A percentile compares a stretch with the other conserved stretches of the same genome.
Conservation (phyloP, 345 rosid genomes). For the Brassica cretica region DNA sequence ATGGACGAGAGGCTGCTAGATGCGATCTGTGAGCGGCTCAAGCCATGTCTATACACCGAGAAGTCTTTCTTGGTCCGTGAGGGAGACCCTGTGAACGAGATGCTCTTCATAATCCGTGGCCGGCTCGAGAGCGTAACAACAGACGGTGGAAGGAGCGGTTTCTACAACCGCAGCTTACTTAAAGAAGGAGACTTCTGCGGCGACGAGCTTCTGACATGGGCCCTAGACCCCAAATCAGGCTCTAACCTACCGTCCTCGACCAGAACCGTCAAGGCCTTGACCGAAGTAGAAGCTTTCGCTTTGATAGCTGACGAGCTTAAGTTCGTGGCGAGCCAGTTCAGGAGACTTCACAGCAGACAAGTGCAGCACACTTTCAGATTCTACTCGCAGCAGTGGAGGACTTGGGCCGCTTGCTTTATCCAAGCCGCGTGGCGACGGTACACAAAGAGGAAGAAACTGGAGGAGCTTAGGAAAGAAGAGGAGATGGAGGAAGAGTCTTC, state of each 20-base stretch:
- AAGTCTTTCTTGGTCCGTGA: conserved; percentile 85
- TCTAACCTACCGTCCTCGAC: conserved; percentile 88
- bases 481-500: conserved; percentile 48
- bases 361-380: conserved; percentile 97
- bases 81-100: conserved; percentile 95
- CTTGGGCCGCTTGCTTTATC: conserved; percentile 97
- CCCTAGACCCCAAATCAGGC: conserved; percentile 87
- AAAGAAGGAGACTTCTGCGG: conserved; percentile 97
- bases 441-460: conserved; percentile 74
- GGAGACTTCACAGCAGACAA: conserved; percentile 93
- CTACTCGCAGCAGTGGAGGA: conserved; percentile 95
- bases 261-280: conserved; percentile 79
- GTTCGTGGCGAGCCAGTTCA: conserved; percentile 89
- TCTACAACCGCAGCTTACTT: conserved; percentile 71
- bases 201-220: conserved; percentile 96
- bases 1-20: conserved; percentile 97
- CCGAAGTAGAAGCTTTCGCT: conserved; percentile 94
- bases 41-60: conserved; percentile 85
- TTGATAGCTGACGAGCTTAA: conserved; percentile 84
- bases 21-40: conserved; percentile 91
- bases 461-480: conserved; percentile 73
- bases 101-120: conserved; percentile 96
- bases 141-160: conserved; percentile 94
- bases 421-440: conserved; percentile 97
- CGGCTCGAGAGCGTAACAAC: conserved; percentile 93